Evolutionary conservation across 768 basidiomycete species (phyloP).

Genomic region (Obba rivulosa): DNA sequence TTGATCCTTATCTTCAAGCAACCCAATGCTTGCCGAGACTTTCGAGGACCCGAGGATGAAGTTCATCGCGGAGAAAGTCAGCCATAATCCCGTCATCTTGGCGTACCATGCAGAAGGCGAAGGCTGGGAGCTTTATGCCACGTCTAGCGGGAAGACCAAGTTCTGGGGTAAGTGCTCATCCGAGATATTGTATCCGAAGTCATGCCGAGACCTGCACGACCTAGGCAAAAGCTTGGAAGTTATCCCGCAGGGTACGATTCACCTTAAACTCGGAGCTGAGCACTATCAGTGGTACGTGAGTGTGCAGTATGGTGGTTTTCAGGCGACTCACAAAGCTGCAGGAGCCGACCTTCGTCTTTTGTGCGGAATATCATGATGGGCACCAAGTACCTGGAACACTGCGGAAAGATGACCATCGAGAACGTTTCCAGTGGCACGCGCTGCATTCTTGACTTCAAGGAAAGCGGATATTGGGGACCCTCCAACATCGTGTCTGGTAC

Average conservation of each 20-base stretch:
- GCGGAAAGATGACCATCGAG: constrained; percentile 71
- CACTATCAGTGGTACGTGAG: constrained; percentile 61
- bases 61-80: constrained; percentile 85
- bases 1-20: constrained; percentile 37
- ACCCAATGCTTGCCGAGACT: constrained; percentile 85
- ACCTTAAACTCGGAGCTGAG: constrained; percentile 62
- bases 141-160: constrained; percentile 80
- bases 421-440: constrained; percentile 50
- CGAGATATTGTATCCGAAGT: constrained; percentile 9
- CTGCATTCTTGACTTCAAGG: constrained; percentile 82
- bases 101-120: constrained; percentile 82
- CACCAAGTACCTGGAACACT: constrained; percentile 85
- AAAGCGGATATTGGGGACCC: constrained; percentile 78
- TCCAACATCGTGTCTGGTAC: constrained; percentile 66
- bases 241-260: constrained; percentile 70
- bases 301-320: neutral
- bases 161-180: constrained; percentile 70
- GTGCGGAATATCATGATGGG: constrained; percentile 88
- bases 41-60: constrained; percentile 79
- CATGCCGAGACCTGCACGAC: constrained; percentile 16
- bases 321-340: constrained; percentile 21
- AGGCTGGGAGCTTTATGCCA: constrained; percentile 70
- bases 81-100: constrained; percentile 78
- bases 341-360: constrained; percentile 86
- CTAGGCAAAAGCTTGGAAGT: constrained; percentile 87